Evolutionary conservation across 2,329 filamentous ascomycete genomes (phyloP).

Genomic region (Chaetomium sp.): DNA sequence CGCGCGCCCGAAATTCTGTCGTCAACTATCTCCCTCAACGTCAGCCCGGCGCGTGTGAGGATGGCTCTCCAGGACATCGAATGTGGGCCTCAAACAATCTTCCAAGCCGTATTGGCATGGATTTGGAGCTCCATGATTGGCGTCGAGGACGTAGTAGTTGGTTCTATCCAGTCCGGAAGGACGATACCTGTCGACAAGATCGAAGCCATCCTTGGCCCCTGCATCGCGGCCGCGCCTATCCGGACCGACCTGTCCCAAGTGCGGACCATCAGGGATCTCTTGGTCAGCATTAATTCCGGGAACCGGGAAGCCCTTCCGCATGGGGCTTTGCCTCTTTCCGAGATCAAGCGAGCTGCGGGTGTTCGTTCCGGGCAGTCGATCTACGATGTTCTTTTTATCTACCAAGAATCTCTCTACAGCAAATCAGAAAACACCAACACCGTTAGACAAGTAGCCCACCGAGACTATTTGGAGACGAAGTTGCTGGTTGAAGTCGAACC

Average conservation of each 20-base stretch:
- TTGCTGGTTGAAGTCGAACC: conserved; percentile 79
- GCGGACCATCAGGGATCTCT: conserved; percentile 58
- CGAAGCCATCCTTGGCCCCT: conserved; percentile 77
- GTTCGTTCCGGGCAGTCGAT: conserved; percentile 58
- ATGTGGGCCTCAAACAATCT: conserved; percentile 69
- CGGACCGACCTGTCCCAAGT: conserved; percentile 61
- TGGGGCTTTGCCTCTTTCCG: conserved; percentile 63
- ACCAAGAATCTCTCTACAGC: conserved; percentile 71
- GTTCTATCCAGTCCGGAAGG: conserved; percentile 79
- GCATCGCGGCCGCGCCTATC: conserved; percentile 73
- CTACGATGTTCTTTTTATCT: conserved; percentile 81
- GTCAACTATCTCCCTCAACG: conserved; percentile 37
- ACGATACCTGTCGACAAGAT: conserved; percentile 70
- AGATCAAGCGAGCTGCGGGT: conserved; percentile 66
- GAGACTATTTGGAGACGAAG: conserved; percentile 75
- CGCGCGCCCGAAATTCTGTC: neutral
- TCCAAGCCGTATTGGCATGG: conserved; percentile 71
- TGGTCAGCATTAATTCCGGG: conserved; percentile 63
- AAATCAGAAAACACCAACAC: conserved; percentile 31
- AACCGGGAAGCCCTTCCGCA: conserved; percentile 69
- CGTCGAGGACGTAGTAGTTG: conserved; percentile 68
- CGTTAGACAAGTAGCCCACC: conserved; percentile 60
- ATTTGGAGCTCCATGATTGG: conserved; percentile 68
- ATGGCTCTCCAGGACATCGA: conserved; percentile 44
- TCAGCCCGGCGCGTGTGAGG: conserved; percentile 42